Conservation (phyloP, 2,329 filamentous ascomycete species). For the Colletotrichum sp. region DNA sequence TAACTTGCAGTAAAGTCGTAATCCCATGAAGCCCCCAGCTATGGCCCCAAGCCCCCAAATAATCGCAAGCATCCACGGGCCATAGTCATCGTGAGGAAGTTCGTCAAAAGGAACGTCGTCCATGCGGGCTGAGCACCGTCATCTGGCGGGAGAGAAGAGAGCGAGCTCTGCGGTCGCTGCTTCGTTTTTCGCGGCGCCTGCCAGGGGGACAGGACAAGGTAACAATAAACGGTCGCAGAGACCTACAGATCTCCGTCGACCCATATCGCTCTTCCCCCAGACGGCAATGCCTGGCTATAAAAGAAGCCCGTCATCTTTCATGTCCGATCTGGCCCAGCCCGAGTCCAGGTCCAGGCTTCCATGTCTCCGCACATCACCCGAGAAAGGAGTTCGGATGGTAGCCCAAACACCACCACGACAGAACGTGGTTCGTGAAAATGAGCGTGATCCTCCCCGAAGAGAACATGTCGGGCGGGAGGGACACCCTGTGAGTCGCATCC, state of each 20-base stretch:
- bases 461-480: neutral
- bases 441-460: neutral
- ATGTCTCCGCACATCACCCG: neutral
- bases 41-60: constrained; percentile 13
- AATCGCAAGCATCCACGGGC: constrained; percentile 5
- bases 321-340: neutral
- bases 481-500: neutral
- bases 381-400: neutral
- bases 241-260: constrained; percentile 1
- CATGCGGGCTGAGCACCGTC: neutral
- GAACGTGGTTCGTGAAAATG: neutral
- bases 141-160: neutral
- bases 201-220: neutral
- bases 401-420: neutral
- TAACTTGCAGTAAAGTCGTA: constrained; percentile 26
- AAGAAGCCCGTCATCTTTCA: neutral
- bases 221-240: neutral
- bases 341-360: neutral
- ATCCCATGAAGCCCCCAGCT: constrained; percentile 17
- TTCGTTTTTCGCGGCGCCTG: neutral
- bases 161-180: neutral
- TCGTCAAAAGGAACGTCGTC: constrained; percentile 1
- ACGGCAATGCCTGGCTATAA: constrained; percentile 11
- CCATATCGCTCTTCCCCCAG: neutral
- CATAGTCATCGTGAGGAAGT: constrained; percentile 19